Evolutionary conservation across 768 basidiomycete species (phyloP).

Genomic region (Termitomyces sp.): DNA sequence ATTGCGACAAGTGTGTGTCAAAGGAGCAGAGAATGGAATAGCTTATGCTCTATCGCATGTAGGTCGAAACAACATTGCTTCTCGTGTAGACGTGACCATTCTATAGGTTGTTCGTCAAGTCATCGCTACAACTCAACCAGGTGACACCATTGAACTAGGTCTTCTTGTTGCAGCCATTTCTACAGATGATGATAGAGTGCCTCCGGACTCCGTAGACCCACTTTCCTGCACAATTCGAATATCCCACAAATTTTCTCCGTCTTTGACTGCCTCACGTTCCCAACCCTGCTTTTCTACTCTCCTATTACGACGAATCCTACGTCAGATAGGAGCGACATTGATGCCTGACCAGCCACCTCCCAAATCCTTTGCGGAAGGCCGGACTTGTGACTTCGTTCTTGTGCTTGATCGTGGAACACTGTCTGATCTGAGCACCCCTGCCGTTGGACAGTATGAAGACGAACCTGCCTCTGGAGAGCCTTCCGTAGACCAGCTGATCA

Average conservation of each 20-base stretch:
- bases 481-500: conserved; percentile 68
- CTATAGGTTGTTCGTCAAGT: conserved; percentile 81
- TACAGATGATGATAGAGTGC: conserved; percentile 17
- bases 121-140: conserved; percentile 57
- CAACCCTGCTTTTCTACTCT: conserved; percentile 41
- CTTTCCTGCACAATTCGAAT: conserved; percentile 43
- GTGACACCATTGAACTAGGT: conserved; percentile 86
- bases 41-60: conserved; percentile 84
- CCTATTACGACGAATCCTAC: conserved; percentile 58
- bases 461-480: conserved; percentile 65
- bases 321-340: conserved; percentile 51
- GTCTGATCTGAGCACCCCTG: conserved; percentile 35
- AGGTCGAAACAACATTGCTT: conserved; percentile 30
- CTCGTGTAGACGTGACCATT: conserved; percentile 13
- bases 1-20: conserved; percentile 82
- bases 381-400: conserved; percentile 65
- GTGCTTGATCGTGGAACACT: conserved; percentile 58
- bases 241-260: conserved; percentile 40
- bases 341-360: conserved; percentile 43
- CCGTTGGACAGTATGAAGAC: conserved; percentile 41
- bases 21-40: conserved; percentile 81
- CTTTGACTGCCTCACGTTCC: conserved; percentile 32
- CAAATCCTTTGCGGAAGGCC: conserved; percentile 37
- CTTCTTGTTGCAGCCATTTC: conserved; percentile 44
- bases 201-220: conserved; percentile 28